Evolutionary conservation across 495 filamentous ascomycete species (phyloP).

Genomic region (Durotheca rogersii): DNA sequence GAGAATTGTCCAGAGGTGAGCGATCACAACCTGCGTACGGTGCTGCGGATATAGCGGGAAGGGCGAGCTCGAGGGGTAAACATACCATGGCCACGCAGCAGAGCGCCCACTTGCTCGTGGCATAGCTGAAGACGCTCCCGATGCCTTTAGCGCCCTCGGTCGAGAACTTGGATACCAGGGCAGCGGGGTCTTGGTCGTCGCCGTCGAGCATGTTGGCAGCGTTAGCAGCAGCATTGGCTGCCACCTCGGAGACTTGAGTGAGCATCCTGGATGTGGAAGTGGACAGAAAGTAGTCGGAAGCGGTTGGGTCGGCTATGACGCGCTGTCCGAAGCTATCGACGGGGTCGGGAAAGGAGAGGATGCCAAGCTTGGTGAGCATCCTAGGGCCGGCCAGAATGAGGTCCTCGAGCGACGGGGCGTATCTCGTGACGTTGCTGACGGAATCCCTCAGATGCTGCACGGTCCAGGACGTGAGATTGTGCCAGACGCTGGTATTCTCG

Average conservation of each 20-base stretch:
- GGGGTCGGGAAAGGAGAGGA: conserved; percentile 60
- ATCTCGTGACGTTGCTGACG: conserved; percentile 46
- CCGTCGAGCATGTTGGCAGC: conserved; percentile 29
- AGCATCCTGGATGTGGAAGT: conserved; percentile 41
- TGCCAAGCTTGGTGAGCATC: conserved; percentile 63
- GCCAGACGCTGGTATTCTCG: conserved; percentile 46
- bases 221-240: conserved; percentile 34
- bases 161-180: conserved; percentile 49
- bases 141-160: conserved; percentile 58
- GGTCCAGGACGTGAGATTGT: conserved; percentile 50
- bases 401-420: conserved; percentile 53
- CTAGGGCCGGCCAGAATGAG: conserved; percentile 61
- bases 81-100: conserved; percentile 69
- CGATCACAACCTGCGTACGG: conserved; percentile 30
- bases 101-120: conserved; percentile 92
- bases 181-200: conserved; percentile 39
- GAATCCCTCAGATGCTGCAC: conserved; percentile 42
- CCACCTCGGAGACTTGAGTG: conserved; percentile 38
- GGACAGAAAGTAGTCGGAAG: conserved; percentile 41
- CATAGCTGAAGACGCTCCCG: conserved; percentile 86
- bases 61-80: background rate
- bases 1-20: conserved; percentile 24
- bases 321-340: conserved; percentile 63
- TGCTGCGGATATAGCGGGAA: background rate
- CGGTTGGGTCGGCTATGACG: conserved; percentile 59